These are phyloP conservation scores for Paraphoma sp. DNA, from an alignment of 2,329 filamentous ascomycete species.

Conservation along the genomic window DNA sequence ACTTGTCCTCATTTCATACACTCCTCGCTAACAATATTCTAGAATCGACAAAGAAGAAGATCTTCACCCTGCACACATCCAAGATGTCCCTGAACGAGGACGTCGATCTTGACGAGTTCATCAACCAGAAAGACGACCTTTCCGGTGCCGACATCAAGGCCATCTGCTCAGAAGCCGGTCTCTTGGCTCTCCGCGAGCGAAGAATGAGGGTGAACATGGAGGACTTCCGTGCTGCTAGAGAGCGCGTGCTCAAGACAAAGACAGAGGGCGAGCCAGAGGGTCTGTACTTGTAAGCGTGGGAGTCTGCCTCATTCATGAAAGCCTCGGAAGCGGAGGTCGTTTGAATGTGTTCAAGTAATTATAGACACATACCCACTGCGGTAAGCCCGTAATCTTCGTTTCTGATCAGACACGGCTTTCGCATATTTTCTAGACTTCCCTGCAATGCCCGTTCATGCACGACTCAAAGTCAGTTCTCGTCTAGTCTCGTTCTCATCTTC, in stretches of 20 bases:
- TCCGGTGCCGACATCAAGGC: conserved; percentile 98
- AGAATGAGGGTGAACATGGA: conserved; percentile 99
- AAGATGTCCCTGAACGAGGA: conserved; percentile 98
- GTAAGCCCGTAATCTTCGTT: conserved; percentile 13
- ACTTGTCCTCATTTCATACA: neutral
- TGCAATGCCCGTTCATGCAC: too few species aligned
- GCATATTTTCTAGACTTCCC: neutral
- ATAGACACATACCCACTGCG: conserved; percentile 2
- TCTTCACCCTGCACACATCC: conserved; percentile 95
- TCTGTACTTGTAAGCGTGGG: conserved; percentile 81
- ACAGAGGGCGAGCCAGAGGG: conserved; percentile 98
- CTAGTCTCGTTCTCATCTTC: neutral
- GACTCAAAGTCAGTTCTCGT: neutral
- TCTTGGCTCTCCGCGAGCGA: conserved; percentile 91
- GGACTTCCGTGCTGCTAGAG: conserved; percentile 90
- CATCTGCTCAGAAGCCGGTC: conserved; percentile 95
- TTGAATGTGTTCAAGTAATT: conserved; percentile 26
- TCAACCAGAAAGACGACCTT: conserved; percentile 94
- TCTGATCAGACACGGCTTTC: neutral
- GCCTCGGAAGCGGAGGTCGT: neutral
- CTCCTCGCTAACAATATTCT: conserved; percentile 63
- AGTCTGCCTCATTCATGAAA: neutral
- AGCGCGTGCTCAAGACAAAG: conserved; percentile 97
- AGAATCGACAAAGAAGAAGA: conserved; percentile 96
- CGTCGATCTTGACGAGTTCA: conserved; percentile 98